Percentiles rank a stretch among this genome's conserved stretches.
These are phyloP conservation scores for Cryptococcus sp. DNA, from an alignment of 1,284 basidiomycete species.

Conservation along the genomic window DNA sequence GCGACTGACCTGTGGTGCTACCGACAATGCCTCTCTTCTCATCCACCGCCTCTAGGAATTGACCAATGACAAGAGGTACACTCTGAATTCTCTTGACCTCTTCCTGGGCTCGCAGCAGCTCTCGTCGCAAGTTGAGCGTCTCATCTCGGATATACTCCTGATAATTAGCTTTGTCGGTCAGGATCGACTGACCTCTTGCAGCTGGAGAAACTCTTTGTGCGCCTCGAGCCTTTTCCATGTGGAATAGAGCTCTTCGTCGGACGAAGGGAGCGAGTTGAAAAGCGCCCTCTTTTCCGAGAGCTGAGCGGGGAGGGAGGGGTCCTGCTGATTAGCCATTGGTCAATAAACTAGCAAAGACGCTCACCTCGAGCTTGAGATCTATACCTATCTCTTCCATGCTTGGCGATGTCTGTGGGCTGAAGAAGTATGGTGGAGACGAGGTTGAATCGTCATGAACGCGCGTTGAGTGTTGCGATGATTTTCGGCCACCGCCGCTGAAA, in stretches of 20 bases:
- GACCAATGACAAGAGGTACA: slow-evolving; percentile 98
- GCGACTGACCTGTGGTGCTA: slow-evolving; percentile 69
- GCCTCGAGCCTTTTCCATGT: slow-evolving; percentile 92
- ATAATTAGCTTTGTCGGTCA: slow-evolving; percentile 5
- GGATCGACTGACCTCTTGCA: slow-evolving; percentile 63
- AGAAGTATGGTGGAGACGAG: slow-evolving; percentile 3
- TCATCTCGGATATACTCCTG: slow-evolving; percentile 95
- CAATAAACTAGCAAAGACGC: slow-evolving; percentile 23
- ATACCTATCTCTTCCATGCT: slow-evolving; percentile 58
- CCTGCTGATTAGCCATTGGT: slow-evolving; percentile 52
- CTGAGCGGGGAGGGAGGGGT: slow-evolving; percentile 81
- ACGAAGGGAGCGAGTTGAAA: slow-evolving; percentile 67
- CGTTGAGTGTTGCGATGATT: too few species aligned
- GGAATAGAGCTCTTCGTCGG: slow-evolving; percentile 84
- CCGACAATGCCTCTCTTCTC: slow-evolving; percentile 97
- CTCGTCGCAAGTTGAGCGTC: slow-evolving; percentile 94
- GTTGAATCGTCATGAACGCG: slow-evolving; percentile 2
- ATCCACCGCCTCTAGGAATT: slow-evolving; percentile 99
- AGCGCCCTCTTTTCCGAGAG: slow-evolving; percentile 82
- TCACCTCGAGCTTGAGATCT: slow-evolving; percentile 74
- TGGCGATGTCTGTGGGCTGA: too few species aligned
- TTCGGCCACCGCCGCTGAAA: too few species aligned
- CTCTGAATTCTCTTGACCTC: slow-evolving; percentile 99
- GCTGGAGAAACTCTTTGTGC: slow-evolving; percentile 87
- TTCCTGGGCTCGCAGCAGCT: slow-evolving; percentile 96